Evolutionary conservation across 768 basidiomycete genomes (phyloP), one percentile per base, ranked within the genome.

Genomic region (Russula olivacea): DNA sequence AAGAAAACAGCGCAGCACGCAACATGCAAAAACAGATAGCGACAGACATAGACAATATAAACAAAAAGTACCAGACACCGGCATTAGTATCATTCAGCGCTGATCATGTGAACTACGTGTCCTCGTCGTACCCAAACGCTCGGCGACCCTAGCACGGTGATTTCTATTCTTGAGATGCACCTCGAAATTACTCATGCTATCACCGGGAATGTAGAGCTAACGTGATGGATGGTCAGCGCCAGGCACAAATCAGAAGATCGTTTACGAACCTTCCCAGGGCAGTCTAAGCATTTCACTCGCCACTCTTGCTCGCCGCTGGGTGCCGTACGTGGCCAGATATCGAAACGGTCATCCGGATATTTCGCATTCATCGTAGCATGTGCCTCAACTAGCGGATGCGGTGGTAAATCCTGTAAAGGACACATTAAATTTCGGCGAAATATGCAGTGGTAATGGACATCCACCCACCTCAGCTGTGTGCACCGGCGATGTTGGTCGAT

Each of bases 281-380:
- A 95, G 73, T 97, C 93, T 67, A 85, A 71, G 72, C 93, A 97
- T 73, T 89, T 93, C 71, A 96, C 81, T 19, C 92, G 83, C 94
- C 95, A 98, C 73, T 96, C 93, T 6, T 83, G 81, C 25, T 78
- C 73, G n/a, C 78, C 79, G 14, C 76, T 78, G 49, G 81, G 77
- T 34, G 78, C 77, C 8, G 80, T 76, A 34, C 84, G 81, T 38
- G 85, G 75, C 36, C 90, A 84, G 19, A 89, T 83, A 68, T 91
- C 88, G 68, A 98, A 95, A 63, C 73, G 83, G 73, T 98, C 95
- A 65, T 90, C 81, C 2, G 87, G 86, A 71, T 91, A 95, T 74
- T 80, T 83, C 10, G 76, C 73, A 69, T 87, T 84, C 80, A 94
- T 83, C 1, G 76, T 77, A 54, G 81, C 79, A 70, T 89, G 81